These are phyloP conservation scores for Pythium utonaiense DNA, from an alignment of 352 stramenopile species.

Conservation along the genomic window DNA sequence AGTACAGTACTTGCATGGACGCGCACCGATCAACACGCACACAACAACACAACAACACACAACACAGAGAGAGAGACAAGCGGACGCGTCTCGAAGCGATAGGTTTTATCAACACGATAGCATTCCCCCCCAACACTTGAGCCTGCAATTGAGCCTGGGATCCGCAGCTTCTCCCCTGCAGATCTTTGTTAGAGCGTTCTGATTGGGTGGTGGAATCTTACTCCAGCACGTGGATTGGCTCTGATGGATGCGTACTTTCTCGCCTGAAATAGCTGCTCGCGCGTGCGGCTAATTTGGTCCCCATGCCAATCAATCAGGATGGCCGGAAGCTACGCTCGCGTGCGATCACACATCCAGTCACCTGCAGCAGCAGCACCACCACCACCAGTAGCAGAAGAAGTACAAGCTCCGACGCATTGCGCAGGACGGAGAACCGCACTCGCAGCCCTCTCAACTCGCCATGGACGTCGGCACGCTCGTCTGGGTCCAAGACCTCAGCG, in stretches of 20 bases:
- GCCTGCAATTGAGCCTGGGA: too few species aligned
- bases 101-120: conserved; percentile 7
- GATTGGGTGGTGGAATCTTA: background rate
- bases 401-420: background rate
- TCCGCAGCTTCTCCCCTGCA: too few species aligned
- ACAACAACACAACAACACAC: conserved; percentile 1
- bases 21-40: conserved; percentile 2
- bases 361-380: background rate
- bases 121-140: background rate
- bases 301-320: conserved; percentile 1
- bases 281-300: conserved; percentile 1
- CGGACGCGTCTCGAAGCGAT: background rate
- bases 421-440: background rate
- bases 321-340: background rate
- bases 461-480: conserved; percentile 77
- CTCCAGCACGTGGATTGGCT: background rate
- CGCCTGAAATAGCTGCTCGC: conserved; percentile 1
- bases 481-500: conserved; percentile 54
- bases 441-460: background rate
- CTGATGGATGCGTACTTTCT: background rate
- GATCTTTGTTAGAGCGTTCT: background rate
- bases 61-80: background rate
- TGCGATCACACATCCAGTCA: conserved; percentile 1
- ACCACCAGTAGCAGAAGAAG: background rate
- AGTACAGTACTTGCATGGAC: conserved; percentile 5